phyloP scores from a whole-genome alignment of 1,139 yeast species.

The Taphrina betulina region DNA sequence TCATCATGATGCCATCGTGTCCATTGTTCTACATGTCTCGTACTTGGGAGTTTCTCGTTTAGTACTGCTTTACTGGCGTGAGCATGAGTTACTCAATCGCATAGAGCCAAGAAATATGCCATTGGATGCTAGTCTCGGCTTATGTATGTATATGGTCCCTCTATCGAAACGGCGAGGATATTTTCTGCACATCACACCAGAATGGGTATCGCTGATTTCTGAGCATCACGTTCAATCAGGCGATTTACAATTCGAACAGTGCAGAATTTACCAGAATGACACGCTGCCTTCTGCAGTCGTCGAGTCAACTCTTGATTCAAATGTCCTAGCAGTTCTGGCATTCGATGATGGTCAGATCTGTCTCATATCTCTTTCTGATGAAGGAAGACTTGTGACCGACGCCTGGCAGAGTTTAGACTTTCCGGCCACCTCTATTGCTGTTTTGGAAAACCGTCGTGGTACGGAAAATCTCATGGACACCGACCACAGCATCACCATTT shows the following conservation, averaged over 20 bases:
- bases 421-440: not conserved
- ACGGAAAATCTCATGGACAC: not conserved
- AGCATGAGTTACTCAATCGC: not conserved
- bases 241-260: constrained; percentile 6
- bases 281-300: not conserved
- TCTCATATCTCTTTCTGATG: not conserved
- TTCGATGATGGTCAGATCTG: not conserved
- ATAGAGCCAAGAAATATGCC: constrained; percentile 13
- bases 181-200: constrained; percentile 7
- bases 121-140: not conserved
- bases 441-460: no score
- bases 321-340: constrained; percentile 4
- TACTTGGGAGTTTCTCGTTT: not conserved
- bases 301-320: not conserved
- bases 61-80: constrained; percentile 5
- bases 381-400: not conserved
- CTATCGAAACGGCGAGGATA: constrained; percentile 2
- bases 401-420: not conserved
- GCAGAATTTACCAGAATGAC: not conserved
- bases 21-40: constrained; percentile 1
- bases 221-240: constrained; percentile 10
- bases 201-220: not conserved
- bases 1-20: not conserved
- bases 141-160: not conserved
- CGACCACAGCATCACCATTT: not conserved